These are phyloP conservation scores for Podaxis pistillaris DNA, from an alignment of 768 basidiomycete species.

Conservation along the genomic window DNA sequence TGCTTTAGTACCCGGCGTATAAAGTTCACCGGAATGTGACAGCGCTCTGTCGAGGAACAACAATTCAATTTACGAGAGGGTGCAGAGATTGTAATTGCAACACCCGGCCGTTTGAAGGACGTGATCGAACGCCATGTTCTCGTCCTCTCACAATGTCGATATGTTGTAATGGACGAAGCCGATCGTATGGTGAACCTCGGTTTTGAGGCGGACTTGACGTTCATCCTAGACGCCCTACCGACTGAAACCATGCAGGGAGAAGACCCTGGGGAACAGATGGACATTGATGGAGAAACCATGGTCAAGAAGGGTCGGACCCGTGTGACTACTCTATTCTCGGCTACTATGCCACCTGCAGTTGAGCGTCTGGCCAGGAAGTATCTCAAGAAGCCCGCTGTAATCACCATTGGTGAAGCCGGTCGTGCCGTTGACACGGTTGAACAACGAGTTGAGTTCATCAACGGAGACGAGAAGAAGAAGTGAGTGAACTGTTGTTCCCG, in stretches of 20 bases:
- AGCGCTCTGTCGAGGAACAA: conserved; percentile 95
- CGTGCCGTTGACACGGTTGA: conserved; percentile 98
- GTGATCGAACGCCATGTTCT: conserved; percentile 95
- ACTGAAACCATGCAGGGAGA: conserved; percentile 87
- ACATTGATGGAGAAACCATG: conserved; percentile 68
- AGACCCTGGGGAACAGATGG: conserved; percentile 72
- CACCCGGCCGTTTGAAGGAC: conserved; percentile 97
- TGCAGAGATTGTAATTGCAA: conserved; percentile 98
- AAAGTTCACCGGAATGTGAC: conserved; percentile 14
- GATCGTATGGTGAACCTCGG: conserved; percentile 99
- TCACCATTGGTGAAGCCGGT: conserved; percentile 98
- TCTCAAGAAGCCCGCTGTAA: conserved; percentile 86
- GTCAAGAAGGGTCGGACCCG: conserved; percentile 76
- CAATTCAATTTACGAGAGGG: conserved; percentile 98
- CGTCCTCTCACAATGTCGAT: conserved; percentile 95
- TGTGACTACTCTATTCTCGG: conserved; percentile 96
- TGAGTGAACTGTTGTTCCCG: conserved; percentile 33
- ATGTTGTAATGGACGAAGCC: conserved; percentile 99
- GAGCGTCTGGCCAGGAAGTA: conserved; percentile 95
- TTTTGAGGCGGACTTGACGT: conserved; percentile 92
- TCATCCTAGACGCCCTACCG: conserved; percentile 92
- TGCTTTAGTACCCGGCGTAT: not conserved
- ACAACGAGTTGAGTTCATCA: conserved; percentile 91
- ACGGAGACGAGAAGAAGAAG: conserved; percentile 96
- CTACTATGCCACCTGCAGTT: conserved; percentile 98